phyloP scores from a whole-genome alignment of 1,284 basidiomycete genomes.

The Puccinia coronata region DNA sequence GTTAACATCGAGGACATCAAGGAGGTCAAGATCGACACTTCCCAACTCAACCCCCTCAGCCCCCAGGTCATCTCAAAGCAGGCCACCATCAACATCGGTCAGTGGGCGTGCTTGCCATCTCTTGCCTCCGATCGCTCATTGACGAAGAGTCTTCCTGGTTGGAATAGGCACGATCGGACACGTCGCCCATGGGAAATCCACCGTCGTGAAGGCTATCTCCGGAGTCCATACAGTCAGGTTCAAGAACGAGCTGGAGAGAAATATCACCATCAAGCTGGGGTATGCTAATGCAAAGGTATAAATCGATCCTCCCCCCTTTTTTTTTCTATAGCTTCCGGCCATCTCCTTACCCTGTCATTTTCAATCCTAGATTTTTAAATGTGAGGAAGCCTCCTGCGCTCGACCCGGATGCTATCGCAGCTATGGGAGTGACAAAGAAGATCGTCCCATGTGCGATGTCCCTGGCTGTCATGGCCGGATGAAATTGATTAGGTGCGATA shows the following conservation, averaged over 20 bases:
- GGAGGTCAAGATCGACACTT: constrained; percentile 54
- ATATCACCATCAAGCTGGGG: constrained; percentile 98
- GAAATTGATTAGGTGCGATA: constrained; percentile 71
- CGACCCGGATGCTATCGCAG: constrained; percentile 91
- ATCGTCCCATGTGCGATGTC: constrained; percentile 86
- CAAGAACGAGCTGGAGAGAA: constrained; percentile 96
- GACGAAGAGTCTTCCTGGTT: background rate
- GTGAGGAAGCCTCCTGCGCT: constrained; percentile 87
- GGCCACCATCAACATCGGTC: constrained; percentile 64
- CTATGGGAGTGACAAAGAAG: constrained; percentile 91
- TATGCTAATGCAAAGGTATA: constrained; percentile 96
- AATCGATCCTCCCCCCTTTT: constrained; percentile 41
- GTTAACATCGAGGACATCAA: constrained; percentile 50
- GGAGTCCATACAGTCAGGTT: constrained; percentile 99
- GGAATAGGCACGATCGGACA: constrained; percentile 59
- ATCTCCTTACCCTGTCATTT: too few species aligned
- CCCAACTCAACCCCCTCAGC: constrained; percentile 77
- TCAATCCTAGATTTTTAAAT: constrained; percentile 88
- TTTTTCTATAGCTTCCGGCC: background rate
- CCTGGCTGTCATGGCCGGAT: constrained; percentile 86
- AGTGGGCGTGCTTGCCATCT: background rate
- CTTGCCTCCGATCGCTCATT: too few species aligned
- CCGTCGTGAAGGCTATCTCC: constrained; percentile 97
- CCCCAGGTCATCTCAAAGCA: constrained; percentile 98
- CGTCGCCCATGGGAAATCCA: constrained; percentile 86